Evolutionary conservation across 2,329 filamentous ascomycete species (phyloP).

Genomic region (Hymenoscyphus albidus): DNA sequence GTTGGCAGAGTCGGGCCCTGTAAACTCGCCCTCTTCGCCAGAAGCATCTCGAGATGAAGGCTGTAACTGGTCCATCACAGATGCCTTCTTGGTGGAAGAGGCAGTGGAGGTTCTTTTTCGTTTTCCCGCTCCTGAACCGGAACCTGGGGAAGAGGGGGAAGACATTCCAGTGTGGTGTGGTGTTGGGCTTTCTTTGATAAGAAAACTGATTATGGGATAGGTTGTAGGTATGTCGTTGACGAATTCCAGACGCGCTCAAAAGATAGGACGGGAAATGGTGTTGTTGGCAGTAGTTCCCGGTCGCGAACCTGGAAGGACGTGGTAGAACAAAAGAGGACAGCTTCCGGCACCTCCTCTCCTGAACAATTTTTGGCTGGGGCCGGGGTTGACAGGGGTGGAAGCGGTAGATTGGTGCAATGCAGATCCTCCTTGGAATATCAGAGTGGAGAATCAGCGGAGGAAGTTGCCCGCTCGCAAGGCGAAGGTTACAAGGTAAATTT

Average conservation of each 20-base stretch:
- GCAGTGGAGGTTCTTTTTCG: conserved; percentile 69
- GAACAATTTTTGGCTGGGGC: background rate
- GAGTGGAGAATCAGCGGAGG: too few relatives aligned
- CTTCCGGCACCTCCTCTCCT: conserved; percentile 1
- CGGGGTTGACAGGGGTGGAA: background rate
- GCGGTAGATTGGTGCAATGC: conserved; percentile 1
- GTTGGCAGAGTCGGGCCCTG: conserved; percentile 56
- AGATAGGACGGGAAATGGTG: background rate
- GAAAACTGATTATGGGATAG: background rate
- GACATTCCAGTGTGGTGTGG: conserved; percentile 28
- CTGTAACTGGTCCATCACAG: conserved; percentile 55
- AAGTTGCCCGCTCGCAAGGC: background rate
- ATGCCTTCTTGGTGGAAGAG: conserved; percentile 44
- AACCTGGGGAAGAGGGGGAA: conserved; percentile 35
- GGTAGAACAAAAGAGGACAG: conserved; percentile 1
- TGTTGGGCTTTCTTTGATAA: background rate
- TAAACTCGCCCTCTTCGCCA: conserved; percentile 74
- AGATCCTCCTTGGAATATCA: background rate
- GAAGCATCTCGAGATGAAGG: conserved; percentile 79
- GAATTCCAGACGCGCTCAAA: background rate
- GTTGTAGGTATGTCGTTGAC: background rate
- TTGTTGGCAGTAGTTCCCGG: background rate
- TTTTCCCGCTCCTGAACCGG: conserved; percentile 51
- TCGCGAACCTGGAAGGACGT: background rate
- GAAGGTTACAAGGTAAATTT: background rate